Evolutionary conservation across 2,329 filamentous ascomycete genomes (phyloP).

Genomic region (Eutypella sp.): DNA sequence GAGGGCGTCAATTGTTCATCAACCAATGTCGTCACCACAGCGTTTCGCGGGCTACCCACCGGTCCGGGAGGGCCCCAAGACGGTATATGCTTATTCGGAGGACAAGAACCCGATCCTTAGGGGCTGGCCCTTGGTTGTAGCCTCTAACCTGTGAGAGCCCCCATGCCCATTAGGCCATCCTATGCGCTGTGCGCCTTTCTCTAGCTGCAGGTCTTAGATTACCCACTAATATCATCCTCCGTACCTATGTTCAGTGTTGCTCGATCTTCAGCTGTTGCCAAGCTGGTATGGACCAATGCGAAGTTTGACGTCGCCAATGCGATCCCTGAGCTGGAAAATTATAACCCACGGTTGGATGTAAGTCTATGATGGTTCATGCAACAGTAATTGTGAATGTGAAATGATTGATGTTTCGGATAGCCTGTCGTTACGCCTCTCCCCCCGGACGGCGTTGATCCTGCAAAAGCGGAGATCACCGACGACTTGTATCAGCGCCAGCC

Average conservation of each 20-base stretch:
- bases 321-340: slow-evolving; percentile 39
- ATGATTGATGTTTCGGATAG: slow-evolving; percentile 27
- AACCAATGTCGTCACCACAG: slow-evolving; percentile 16
- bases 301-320: slow-evolving; percentile 44
- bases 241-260: no score
- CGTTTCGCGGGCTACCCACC: slow-evolving; percentile 25
- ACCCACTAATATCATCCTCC: no score
- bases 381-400: background rate
- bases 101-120: slow-evolving; percentile 66
- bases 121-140: slow-evolving; percentile 58
- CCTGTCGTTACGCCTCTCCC: slow-evolving; percentile 52
- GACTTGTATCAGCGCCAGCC: slow-evolving; percentile 38
- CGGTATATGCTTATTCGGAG: slow-evolving; percentile 40
- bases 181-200: no score
- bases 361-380: no score
- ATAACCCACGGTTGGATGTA: slow-evolving; percentile 46
- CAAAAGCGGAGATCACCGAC: slow-evolving; percentile 36
- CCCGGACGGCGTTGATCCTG: slow-evolving; percentile 22
- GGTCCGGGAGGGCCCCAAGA: slow-evolving; percentile 23
- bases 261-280: slow-evolving; percentile 56
- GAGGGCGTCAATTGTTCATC: no score
- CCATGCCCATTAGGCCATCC: background rate
- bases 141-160: slow-evolving; percentile 52
- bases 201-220: no score
- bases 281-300: slow-evolving; percentile 66